Percentiles rank a stretch among this genome's conserved stretches.
Evolutionary conservation across 192 early-diverging fungal genomes (phyloP).

Genomic region (Backusella tuberculispora): DNA sequence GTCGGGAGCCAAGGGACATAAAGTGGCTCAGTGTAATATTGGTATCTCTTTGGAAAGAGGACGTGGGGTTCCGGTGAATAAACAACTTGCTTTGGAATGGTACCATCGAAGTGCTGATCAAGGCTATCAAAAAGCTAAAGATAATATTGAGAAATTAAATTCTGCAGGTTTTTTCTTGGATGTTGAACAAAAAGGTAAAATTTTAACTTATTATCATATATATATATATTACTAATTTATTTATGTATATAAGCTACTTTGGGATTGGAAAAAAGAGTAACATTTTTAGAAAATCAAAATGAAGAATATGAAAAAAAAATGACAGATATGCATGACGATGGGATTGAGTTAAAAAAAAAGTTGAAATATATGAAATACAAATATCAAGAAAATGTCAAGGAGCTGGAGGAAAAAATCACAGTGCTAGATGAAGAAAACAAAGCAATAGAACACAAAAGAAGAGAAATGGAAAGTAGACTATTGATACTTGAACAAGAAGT

Average conservation of each 20-base stretch:
- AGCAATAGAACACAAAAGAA: not conserved
- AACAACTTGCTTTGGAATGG: not conserved
- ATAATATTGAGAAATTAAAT: not conserved
- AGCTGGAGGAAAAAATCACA: not conserved
- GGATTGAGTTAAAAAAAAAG: not conserved
- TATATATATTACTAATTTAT: not conserved
- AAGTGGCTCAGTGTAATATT: not conserved
- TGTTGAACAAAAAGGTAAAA: not conserved
- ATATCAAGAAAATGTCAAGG: not conserved
- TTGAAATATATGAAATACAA: not conserved
- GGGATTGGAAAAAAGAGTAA: not conserved
- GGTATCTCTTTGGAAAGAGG: not conserved
- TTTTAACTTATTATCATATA: too few species aligned
- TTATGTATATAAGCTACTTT: not conserved
- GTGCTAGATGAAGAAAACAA: not conserved
- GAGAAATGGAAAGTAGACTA: not conserved
- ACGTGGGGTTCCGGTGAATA: not conserved
- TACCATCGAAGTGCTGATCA: not conserved
- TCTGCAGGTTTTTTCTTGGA: not conserved
- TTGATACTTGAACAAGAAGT: not conserved
- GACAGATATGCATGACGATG: not conserved
- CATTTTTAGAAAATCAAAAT: not conserved
- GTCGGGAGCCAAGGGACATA: not conserved
- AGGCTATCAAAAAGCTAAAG: constrained; percentile 1
- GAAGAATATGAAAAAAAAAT: not conserved